Percentiles rank a stretch among this genome's conserved stretches.
Evolutionary conservation across 768 basidiomycete genomes (phyloP).

Genomic region (Lentinula sp.): DNA sequence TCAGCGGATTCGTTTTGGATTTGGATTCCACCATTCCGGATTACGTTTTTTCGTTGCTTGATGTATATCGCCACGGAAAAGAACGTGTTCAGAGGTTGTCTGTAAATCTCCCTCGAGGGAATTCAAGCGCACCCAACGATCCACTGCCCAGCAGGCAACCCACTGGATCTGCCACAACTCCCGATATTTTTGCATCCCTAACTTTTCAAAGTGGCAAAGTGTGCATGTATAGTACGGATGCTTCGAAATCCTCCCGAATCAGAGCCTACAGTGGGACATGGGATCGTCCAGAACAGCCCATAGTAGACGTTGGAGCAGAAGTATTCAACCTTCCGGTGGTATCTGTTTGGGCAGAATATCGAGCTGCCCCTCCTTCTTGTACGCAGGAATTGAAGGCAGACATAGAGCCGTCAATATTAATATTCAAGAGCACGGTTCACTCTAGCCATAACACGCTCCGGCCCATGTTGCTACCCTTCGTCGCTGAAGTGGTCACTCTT

Average conservation of each 20-base stretch:
- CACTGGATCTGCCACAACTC: constrained; percentile 16
- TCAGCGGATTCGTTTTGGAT: constrained; percentile 83
- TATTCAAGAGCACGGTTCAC: constrained; percentile 86
- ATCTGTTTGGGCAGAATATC: constrained; percentile 81
- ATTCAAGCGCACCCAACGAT: constrained; percentile 21
- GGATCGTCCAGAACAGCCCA: constrained; percentile 47
- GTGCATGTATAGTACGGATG: constrained; percentile 53
- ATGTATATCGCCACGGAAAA: constrained; percentile 80
- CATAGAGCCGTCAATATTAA: constrained; percentile 51
- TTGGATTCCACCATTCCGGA: constrained; percentile 76
- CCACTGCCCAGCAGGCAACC: constrained; percentile 14
- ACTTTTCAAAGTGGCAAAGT: constrained; percentile 85
- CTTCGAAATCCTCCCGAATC: constrained; percentile 31
- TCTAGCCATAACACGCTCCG: constrained; percentile 81
- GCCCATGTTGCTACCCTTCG: constrained; percentile 80
- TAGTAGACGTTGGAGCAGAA: constrained; percentile 50
- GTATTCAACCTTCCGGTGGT: constrained; percentile 69
- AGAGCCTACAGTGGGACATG: constrained; percentile 26
- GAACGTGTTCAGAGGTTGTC: constrained; percentile 67
- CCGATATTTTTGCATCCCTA: constrained; percentile 48
- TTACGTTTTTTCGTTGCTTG: constrained; percentile 74
- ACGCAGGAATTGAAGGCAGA: constrained; percentile 25
- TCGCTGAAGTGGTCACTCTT: constrained; percentile 66
- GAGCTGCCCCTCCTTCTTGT: constrained; percentile 41
- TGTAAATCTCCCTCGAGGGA: constrained; percentile 38